phyloP scores from a whole-genome alignment of 1,284 basidiomycete genomes.

The Omphalotus olearius region DNA sequence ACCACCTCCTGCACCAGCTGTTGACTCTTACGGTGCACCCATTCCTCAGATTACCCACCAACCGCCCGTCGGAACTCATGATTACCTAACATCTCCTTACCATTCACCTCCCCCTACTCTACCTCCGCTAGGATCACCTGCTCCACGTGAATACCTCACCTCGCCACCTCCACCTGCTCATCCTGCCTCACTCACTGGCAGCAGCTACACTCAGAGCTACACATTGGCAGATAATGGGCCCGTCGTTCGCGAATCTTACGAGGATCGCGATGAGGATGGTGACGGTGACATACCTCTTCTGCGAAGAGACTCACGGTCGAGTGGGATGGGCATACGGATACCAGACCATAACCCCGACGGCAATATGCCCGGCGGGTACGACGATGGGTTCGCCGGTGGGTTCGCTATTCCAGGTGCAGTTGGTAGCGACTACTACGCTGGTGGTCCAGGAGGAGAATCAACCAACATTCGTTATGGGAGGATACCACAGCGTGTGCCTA shows the following conservation, averaged over 20 bases:
- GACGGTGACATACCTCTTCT: constrained; percentile 65
- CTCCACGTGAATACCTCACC: constrained; percentile 5
- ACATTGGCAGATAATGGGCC: constrained; percentile 25
- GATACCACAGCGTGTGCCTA: constrained; percentile 81
- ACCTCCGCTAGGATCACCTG: neutral
- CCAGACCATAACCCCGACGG: constrained; percentile 16
- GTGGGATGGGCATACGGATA: constrained; percentile 13
- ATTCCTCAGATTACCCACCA: constrained; percentile 16
- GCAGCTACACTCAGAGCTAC: constrained; percentile 38
- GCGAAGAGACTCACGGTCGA: constrained; percentile 34
- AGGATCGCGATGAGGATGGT: constrained; percentile 28
- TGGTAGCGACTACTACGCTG: constrained; percentile 21
- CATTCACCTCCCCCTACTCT: neutral
- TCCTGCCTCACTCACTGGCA: constrained; percentile 20
- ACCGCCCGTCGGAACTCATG: constrained; percentile 28
- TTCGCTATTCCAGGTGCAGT: constrained; percentile 14
- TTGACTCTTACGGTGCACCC: constrained; percentile 18
- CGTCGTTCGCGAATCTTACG: too few species aligned
- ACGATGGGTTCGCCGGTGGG: constrained; percentile 12
- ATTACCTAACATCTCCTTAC: constrained; percentile 7
- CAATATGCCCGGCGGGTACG: constrained; percentile 16
- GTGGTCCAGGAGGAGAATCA: constrained; percentile 35
- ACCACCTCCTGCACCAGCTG: constrained; percentile 21
- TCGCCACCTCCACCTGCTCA: constrained; percentile 2
- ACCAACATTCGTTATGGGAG: constrained; percentile 76